Conservation (phyloP, 2,329 filamentous ascomycete genomes). For the Venturiaceae sp. region DNA sequence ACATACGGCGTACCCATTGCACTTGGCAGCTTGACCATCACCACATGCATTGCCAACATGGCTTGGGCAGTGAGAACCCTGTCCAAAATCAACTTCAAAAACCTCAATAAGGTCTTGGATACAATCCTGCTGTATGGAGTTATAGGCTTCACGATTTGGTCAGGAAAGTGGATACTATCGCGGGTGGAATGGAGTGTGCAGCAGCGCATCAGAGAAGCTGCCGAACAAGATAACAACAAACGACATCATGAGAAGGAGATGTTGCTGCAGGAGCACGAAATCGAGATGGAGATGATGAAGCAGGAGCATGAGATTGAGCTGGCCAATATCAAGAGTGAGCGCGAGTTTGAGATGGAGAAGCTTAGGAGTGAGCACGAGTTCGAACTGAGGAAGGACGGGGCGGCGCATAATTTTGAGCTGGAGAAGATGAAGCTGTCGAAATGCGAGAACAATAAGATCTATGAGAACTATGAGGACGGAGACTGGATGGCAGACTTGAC, state of each 20-base stretch:
- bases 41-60: not conserved
- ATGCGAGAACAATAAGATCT: too few species aligned
- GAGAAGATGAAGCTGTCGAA: not conserved
- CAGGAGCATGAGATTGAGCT: not conserved
- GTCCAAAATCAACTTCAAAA: not conserved
- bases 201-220: too few species aligned
- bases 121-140: not conserved
- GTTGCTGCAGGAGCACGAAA: not conserved
- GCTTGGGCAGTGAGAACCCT: not conserved
- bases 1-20: not conserved
- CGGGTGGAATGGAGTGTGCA: not conserved
- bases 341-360: not conserved
- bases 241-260: not conserved
- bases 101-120: not conserved
- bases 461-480: too few species aligned
- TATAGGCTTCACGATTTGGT: not conserved
- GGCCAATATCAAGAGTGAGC: not conserved
- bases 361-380: not conserved
- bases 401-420: not conserved
- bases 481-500: too few species aligned
- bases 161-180: not conserved
- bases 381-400: not conserved
- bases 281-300: not conserved
- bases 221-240: not conserved
- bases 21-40: not conserved